Base-by-base conservation (phyloP, 2,329 filamentous ascomycete genomes). In the Ophiosphaerella korrae region DNA sequence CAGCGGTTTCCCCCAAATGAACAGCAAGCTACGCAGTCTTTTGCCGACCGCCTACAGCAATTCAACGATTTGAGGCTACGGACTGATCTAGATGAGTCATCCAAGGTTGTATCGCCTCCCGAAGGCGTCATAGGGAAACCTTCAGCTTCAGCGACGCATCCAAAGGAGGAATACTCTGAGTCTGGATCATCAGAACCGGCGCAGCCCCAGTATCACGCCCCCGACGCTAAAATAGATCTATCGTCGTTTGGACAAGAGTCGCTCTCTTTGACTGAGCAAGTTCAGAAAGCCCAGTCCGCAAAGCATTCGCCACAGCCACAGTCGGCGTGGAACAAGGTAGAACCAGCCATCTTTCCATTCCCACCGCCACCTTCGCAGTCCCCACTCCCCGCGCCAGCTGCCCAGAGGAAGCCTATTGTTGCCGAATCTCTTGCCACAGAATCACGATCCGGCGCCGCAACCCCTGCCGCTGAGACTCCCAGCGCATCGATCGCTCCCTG, bases 401-500 rank as follows among this genome's bases (percentile, higher is more conserved):
- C 92, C 8, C 92, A 96, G 75, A 86, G 92, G 42, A 89, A 87
- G 53, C 91, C 92, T 45, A 92, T 92, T 57, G 82, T 97, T 3
- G 91, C 92, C 1, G 92, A 96, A 60, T 80, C 84, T 45, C 75
- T 89, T 41, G 81, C 81, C 58, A 80, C 81, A 2, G 85, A 86
- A 59, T 82, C 84, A 14, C 78, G 88, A 53, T 95, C 92, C 21
- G 88, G 87, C 56, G 90, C 88, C 1, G 88, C 89, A 58, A 95
- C 91, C 0, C 92, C 90, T 26, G 78, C 84, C 0, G 77, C 81
- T 24, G 86, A 88, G 45, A 83, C 83, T 1, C 82, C 83, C 6
- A 80, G 82, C 43, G 81, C 92, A 3, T 90, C 93, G 0, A 78
- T 97, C 60, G 94, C 94, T 0, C 94, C 94, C 0, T 99, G 94